phyloP scores from a whole-genome alignment of 768 basidiomycete species.

The Myochromella boudieri region DNA sequence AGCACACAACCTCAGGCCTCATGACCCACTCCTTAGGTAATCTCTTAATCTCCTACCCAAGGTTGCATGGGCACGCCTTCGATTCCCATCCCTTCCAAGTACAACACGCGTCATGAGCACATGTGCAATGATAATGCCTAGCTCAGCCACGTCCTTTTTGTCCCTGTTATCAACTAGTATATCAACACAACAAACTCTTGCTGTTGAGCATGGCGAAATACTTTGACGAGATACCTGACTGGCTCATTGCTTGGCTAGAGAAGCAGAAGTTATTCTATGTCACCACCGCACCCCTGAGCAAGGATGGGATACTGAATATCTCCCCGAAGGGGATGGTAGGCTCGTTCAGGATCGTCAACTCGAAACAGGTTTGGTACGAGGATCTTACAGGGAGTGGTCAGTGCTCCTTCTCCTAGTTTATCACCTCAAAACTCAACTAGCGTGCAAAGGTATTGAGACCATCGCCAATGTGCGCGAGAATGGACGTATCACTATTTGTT shows the following conservation, averaged over 20 bases:
- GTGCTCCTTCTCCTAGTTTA: constrained; percentile 17
- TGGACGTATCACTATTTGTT: constrained; percentile 58
- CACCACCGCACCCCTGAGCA: constrained; percentile 58
- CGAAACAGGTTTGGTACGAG: constrained; percentile 68
- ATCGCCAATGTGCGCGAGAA: constrained; percentile 59
- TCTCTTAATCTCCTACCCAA: too few relatives aligned
- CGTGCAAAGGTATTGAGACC: constrained; percentile 36
- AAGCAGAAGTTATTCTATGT: constrained; percentile 74
- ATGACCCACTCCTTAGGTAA: too few relatives aligned
- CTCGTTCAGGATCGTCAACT: constrained; percentile 57
- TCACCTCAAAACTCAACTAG: too few relatives aligned
- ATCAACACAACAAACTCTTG: too few relatives aligned
- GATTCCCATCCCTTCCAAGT: too few relatives aligned
- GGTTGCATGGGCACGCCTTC: too few relatives aligned
- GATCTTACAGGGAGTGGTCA: constrained; percentile 72
- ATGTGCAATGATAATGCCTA: too few relatives aligned
- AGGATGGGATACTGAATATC: constrained; percentile 62
- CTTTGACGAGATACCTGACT: constrained; percentile 54
- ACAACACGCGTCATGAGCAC: too few relatives aligned
- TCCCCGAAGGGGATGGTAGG: constrained; percentile 65
- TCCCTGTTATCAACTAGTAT: too few relatives aligned
- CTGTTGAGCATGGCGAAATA: constrained; percentile 67
- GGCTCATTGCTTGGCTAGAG: constrained; percentile 54
- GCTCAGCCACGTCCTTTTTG: too few relatives aligned
- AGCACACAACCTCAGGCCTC: too few relatives aligned